Conservation (phyloP, 2,329 filamentous ascomycete genomes). For the Aspergillus ustus region DNA sequence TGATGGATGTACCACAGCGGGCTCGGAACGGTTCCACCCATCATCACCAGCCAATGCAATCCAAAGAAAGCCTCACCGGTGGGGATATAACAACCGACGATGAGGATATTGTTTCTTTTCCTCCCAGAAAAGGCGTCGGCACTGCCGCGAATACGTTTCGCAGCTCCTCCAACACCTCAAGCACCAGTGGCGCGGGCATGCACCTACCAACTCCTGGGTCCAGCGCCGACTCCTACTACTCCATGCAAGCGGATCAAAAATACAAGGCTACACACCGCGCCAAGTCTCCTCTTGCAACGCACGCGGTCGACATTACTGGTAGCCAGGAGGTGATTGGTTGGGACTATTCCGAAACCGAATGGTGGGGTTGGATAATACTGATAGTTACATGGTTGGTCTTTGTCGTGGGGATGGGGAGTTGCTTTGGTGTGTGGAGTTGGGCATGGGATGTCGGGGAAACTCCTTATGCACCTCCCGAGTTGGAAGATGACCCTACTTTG, state of each 20-base stretch:
- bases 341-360: slow-evolving; percentile 94
- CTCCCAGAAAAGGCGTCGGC: slow-evolving; percentile 49
- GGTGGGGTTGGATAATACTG: slow-evolving; percentile 97
- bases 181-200: slow-evolving; percentile 25
- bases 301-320: slow-evolving; percentile 34
- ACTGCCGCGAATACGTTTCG: slow-evolving; percentile 21
- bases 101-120: slow-evolving; percentile 74
- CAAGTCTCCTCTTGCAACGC: slow-evolving; percentile 46
- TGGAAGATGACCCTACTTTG: slow-evolving; percentile 91
- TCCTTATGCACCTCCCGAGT: slow-evolving; percentile 90
- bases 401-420: slow-evolving; percentile 94
- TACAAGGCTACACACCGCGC: slow-evolving; percentile 37
- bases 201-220: slow-evolving; percentile 54
- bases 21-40: slow-evolving; percentile 28
- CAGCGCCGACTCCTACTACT: slow-evolving; percentile 68
- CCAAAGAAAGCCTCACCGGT: slow-evolving; percentile 61
- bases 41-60: slow-evolving; percentile 44
- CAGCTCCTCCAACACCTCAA: slow-evolving; percentile 16
- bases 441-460: slow-evolving; percentile 98
- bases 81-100: slow-evolving; percentile 81
- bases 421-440: slow-evolving; percentile 95
- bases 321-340: slow-evolving; percentile 58
- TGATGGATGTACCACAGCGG: slow-evolving; percentile 27
- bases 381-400: slow-evolving; percentile 94
- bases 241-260: slow-evolving; percentile 44